Percentiles rank a stretch among this genome's conserved stretches.
Conservation (phyloP, 768 basidiomycete genomes). For the Naganishia onofrii region DNA sequence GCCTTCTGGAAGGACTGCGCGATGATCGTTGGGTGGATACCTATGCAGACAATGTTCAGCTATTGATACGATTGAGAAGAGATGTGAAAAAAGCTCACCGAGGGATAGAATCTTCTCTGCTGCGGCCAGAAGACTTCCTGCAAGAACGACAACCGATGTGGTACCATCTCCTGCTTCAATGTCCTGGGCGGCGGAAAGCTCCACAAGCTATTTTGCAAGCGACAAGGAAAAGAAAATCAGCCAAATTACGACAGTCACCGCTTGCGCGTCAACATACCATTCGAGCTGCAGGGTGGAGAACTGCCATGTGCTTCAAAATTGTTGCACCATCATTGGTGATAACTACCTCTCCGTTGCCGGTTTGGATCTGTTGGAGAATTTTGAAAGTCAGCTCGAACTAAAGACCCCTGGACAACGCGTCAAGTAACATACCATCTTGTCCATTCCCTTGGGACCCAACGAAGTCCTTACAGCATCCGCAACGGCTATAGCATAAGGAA, state of each 20-base stretch:
- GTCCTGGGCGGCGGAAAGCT: constrained; percentile 95
- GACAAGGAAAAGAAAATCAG: background rate
- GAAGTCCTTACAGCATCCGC: constrained; percentile 97
- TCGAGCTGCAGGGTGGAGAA: constrained; percentile 94
- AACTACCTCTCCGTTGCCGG: constrained; percentile 90
- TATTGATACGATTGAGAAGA: background rate
- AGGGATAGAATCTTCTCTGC: constrained; percentile 96
- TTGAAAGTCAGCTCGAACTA: no score
- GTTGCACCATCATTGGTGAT: constrained; percentile 99
- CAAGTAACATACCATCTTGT: constrained; percentile 78
- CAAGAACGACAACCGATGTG: constrained; percentile 93
- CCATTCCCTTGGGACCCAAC: constrained; percentile 95
- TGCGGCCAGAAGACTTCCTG: constrained; percentile 85
- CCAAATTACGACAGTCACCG: background rate
- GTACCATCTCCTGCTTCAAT: constrained; percentile 98
- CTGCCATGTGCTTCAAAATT: constrained; percentile 85
- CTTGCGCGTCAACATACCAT: constrained; percentile 63
- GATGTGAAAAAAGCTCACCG: constrained; percentile 54
- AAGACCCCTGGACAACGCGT: background rate
- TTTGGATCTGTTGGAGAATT: constrained; percentile 71
- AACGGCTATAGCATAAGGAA: constrained; percentile 63
- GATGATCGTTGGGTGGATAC: constrained; percentile 92
- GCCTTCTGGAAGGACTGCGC: constrained; percentile 93
- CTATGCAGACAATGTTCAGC: constrained; percentile 39
- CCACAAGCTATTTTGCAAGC: constrained; percentile 69